Conservation (phyloP, 768 basidiomycete species). For the Tulasnella sp. region DNA sequence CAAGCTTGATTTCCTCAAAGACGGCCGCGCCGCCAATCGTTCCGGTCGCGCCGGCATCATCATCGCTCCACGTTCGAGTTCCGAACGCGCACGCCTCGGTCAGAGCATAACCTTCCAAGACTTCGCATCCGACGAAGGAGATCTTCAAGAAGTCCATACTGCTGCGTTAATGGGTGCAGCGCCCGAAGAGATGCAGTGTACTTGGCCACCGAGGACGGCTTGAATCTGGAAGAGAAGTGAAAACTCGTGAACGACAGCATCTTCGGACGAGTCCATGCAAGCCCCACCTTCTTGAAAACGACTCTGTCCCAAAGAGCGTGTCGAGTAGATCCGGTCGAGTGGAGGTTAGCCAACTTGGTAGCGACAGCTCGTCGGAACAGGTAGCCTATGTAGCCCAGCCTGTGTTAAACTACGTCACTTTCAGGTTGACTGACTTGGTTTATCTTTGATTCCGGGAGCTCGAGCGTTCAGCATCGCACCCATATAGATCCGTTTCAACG, state of each 20-base stretch:
- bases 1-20: slow-evolving; percentile 74
- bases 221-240: slow-evolving; percentile 52
- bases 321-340: slow-evolving; percentile 61
- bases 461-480: slow-evolving; percentile 47
- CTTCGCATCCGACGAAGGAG: slow-evolving; percentile 58
- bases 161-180: slow-evolving; percentile 87
- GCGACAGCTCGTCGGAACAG: slow-evolving; percentile 76
- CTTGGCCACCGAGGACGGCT: slow-evolving; percentile 74
- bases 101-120: slow-evolving; percentile 18
- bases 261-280: too few relatives aligned
- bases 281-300: slow-evolving; percentile 92
- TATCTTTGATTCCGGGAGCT: slow-evolving; percentile 68
- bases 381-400: background rate
- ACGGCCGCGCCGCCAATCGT: slow-evolving; percentile 79
- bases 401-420: too few relatives aligned
- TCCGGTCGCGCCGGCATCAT: slow-evolving; percentile 63
- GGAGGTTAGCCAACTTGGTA: slow-evolving; percentile 67
- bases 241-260: slow-evolving; percentile 43
- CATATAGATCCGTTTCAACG: slow-evolving; percentile 76
- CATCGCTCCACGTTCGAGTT: slow-evolving; percentile 1
- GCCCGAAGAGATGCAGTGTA: slow-evolving; percentile 66
- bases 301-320: slow-evolving; percentile 86
- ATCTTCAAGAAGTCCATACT: slow-evolving; percentile 91
- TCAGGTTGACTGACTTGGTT: too few relatives aligned
- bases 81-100: slow-evolving; percentile 20